Conservation (phyloP, 345 rosid genomes). For the Tarenaya hassleriana region DNA sequence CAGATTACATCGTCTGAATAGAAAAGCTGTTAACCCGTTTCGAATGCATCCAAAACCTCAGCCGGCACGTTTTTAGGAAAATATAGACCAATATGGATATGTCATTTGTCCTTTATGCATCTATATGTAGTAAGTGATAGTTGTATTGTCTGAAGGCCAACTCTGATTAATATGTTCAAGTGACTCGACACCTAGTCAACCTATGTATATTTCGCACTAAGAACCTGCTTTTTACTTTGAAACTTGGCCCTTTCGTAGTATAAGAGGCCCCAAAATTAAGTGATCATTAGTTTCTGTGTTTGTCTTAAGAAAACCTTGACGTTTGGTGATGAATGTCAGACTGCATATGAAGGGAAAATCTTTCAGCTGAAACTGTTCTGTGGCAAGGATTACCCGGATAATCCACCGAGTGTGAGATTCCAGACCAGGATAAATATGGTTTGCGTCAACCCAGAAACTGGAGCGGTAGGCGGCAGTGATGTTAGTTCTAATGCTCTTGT, state of each 20-base stretch:
- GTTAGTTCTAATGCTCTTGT: neutral
- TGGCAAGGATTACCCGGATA: slow-evolving; percentile 87
- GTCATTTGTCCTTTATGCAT: too few species aligned
- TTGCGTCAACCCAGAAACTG: slow-evolving; percentile 81
- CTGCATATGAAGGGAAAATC: slow-evolving; percentile 84
- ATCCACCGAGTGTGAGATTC: slow-evolving; percentile 82
- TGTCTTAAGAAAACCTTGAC: slow-evolving; percentile 1
- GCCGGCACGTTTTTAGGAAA: too few species aligned
- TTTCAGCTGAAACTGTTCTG: slow-evolving; percentile 91
- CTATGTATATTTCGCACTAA: neutral
- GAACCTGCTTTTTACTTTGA: too few species aligned
- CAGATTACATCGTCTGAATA: neutral
- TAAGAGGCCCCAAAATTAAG: too few species aligned
- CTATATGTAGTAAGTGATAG: too few species aligned
- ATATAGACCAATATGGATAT: too few species aligned
- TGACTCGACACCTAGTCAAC: neutral
- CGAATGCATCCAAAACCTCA: too few species aligned
- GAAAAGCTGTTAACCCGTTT: too few species aligned
- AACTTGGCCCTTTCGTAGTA: too few species aligned
- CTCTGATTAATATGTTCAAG: neutral
- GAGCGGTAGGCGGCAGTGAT: slow-evolving; percentile 49
- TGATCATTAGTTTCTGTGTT: slow-evolving; percentile 1
- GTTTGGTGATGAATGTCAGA: slow-evolving; percentile 32
- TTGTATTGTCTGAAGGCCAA: too few species aligned
- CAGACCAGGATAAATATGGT: slow-evolving; percentile 83